These are phyloP conservation scores for Lactarius tabidus DNA, from an alignment of 768 basidiomycete species.

Conservation along the genomic window DNA sequence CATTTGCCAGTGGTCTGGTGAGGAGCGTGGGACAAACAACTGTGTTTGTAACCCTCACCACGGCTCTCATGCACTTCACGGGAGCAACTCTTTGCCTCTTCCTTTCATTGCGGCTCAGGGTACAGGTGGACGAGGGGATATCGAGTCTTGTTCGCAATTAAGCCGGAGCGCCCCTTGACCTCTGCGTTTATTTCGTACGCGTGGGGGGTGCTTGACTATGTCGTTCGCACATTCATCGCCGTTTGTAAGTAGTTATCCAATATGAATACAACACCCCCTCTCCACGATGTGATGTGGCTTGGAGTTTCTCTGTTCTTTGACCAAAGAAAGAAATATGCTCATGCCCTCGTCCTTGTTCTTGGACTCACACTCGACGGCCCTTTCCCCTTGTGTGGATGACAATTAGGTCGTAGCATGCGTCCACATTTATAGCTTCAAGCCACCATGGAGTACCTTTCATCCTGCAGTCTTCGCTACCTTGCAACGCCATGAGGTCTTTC, in stretches of 20 bases:
- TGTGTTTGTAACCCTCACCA: constrained; percentile 35
- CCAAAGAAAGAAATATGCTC: not conserved
- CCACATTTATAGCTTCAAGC: constrained; percentile 7
- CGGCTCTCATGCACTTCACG: constrained; percentile 35
- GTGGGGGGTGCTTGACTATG: constrained; percentile 73
- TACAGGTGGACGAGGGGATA: constrained; percentile 49
- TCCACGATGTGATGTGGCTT: not conserved
- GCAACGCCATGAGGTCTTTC: constrained; percentile 11
- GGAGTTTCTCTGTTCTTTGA: not conserved
- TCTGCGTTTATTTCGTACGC: constrained; percentile 39
- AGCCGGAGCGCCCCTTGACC: constrained; percentile 67
- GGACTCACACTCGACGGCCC: not conserved
- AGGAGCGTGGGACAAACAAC: not conserved
- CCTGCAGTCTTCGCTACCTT: not conserved
- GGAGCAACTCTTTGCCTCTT: constrained; percentile 54
- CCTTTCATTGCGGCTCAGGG: constrained; percentile 43
- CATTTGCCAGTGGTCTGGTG: constrained; percentile 16
- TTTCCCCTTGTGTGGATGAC: not conserved
- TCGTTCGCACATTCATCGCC: constrained; percentile 47
- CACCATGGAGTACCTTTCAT: not conserved
- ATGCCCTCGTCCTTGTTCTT: not conserved
- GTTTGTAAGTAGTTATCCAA: constrained; percentile 10
- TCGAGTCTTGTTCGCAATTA: constrained; percentile 57
- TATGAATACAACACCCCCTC: not conserved
- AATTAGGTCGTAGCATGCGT: not conserved